Conservation (phyloP, 495 filamentous ascomycete species). For the Penicillium malachiteum region DNA sequence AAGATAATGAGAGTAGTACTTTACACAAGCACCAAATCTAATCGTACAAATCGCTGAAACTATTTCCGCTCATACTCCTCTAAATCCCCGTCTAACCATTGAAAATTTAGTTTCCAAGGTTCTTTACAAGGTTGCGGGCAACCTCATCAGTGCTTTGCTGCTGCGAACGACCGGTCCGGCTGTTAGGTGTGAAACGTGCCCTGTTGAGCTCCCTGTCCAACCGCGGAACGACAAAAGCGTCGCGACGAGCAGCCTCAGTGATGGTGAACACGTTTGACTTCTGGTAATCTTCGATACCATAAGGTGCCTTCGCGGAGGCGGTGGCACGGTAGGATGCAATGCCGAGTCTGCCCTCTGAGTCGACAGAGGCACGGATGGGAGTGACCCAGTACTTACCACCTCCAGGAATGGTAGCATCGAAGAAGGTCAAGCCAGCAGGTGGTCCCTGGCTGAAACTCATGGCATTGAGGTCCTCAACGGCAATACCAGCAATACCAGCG, state of each 20-base stretch:
- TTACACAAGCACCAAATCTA: constrained; percentile 38
- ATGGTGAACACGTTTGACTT: constrained; percentile 25
- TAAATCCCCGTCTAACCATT: neutral
- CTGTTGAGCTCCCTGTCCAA: constrained; percentile 27
- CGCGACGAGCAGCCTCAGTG: constrained; percentile 25
- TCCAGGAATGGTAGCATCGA: constrained; percentile 61
- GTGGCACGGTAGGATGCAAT: constrained; percentile 49
- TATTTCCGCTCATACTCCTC: constrained; percentile 1
- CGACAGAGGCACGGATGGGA: constrained; percentile 54
- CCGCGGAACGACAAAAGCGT: constrained; percentile 30
- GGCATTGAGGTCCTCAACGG: constrained; percentile 42
- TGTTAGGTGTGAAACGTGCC: constrained; percentile 12
- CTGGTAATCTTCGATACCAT: constrained; percentile 42
- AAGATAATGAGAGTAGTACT: constrained; percentile 28
- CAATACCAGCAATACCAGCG: constrained; percentile 53
- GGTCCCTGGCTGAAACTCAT: constrained; percentile 37
- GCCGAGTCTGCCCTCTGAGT: constrained; percentile 58
- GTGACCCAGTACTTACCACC: constrained; percentile 67
- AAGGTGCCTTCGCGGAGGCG: constrained; percentile 47
- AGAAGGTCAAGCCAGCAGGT: constrained; percentile 39
- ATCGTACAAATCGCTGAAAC: constrained; percentile 35
- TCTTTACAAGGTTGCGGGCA: constrained; percentile 35
- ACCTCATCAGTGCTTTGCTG: constrained; percentile 31
- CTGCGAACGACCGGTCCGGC: neutral
- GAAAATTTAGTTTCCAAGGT: constrained; percentile 8